These are phyloP conservation scores for Talaromyces islandicus DNA, from an alignment of 2,329 filamentous ascomycete species.

Conservation along the genomic window DNA sequence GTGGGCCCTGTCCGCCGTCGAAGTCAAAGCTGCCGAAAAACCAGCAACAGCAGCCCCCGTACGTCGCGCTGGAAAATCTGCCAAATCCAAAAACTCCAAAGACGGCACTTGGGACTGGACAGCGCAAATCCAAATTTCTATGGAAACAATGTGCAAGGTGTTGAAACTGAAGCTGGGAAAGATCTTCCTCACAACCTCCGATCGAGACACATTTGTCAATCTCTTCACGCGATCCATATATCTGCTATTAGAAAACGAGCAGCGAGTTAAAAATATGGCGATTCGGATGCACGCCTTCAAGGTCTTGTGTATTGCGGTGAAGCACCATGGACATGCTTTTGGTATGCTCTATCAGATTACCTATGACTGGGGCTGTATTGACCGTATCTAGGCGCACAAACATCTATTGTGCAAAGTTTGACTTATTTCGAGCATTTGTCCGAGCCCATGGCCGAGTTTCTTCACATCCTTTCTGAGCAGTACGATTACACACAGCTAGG, in stretches of 20 bases:
- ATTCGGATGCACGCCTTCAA: conserved; percentile 98
- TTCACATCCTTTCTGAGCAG: conserved; percentile 92
- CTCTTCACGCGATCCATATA: conserved; percentile 91
- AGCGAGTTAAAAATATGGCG: conserved; percentile 77
- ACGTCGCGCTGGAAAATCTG: conserved; percentile 65
- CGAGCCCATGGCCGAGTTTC: conserved; percentile 96
- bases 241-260: conserved; percentile 88
- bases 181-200: conserved; percentile 93
- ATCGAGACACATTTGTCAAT: conserved; percentile 89
- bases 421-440: conserved; percentile 99
- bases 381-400: conserved; percentile 69
- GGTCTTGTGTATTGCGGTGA: conserved; percentile 90
- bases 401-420: conserved; percentile 93
- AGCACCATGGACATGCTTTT: conserved; percentile 95
- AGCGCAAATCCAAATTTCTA: conserved; percentile 74
- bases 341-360: conserved; percentile 1
- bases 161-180: conserved; percentile 85
- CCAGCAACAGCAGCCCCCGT: conserved; percentile 64
- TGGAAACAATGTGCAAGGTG: conserved; percentile 94
- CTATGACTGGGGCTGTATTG: conserved; percentile 11
- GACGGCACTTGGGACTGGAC: conserved; percentile 85
- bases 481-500: conserved; percentile 95
- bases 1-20: conserved; percentile 92
- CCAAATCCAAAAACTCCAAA: conserved; percentile 65
- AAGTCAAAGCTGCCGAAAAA: conserved; percentile 89